phyloP scores from a whole-genome alignment of 768 basidiomycete genomes.

The Gymnopilus junonius region DNA sequence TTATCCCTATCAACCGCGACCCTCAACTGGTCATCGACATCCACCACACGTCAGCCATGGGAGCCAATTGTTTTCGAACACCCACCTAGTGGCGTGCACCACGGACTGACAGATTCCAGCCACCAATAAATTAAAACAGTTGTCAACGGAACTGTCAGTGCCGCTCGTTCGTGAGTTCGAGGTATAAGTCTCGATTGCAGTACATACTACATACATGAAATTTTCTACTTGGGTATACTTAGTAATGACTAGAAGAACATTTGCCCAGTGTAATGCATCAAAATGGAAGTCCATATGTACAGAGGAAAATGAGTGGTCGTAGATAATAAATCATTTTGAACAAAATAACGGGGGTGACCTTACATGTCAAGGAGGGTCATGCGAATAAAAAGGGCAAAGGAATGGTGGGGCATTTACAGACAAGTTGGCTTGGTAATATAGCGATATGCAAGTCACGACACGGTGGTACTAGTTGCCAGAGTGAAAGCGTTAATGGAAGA shows the following conservation, averaged over 20 bases:
- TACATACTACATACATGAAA: background rate
- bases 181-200: background rate
- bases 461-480: slow-evolving; percentile 5
- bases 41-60: background rate
- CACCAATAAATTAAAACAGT: background rate
- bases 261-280: background rate
- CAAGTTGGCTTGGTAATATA: slow-evolving; percentile 1
- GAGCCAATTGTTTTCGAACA: background rate
- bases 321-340: slow-evolving; percentile 3
- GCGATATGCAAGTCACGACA: background rate
- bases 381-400: background rate
- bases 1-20: background rate
- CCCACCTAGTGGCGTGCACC: background rate
- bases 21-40: background rate
- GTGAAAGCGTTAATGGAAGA: slow-evolving; percentile 9
- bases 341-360: background rate
- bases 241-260: background rate
- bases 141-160: background rate
- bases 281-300: slow-evolving; percentile 1
- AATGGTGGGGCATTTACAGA: background rate
- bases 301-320: background rate
- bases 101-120: background rate
- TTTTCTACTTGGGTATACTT: background rate
- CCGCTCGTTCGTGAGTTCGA: background rate
- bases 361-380: background rate